Evolutionary conservation across 2,329 filamentous ascomycete genomes (phyloP), one percentile per base, ranked within the genome.

Genomic region (Fusarium euwallaceae): DNA sequence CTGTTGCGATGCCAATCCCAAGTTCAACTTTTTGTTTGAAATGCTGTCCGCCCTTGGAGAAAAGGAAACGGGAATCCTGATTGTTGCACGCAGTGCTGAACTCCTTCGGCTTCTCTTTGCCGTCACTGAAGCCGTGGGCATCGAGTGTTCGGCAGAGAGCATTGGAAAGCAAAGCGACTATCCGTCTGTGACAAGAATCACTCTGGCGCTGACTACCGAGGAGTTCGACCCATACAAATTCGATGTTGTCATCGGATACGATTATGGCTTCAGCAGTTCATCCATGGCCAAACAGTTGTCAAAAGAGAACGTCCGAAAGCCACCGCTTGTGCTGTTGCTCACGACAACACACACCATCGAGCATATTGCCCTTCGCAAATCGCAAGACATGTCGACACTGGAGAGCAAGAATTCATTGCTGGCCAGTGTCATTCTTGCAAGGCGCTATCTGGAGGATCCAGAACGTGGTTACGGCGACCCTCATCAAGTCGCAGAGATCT

Each of bases 21-120:
- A 92, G 74, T 90, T 89, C 74, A 86, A 85, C 36, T 92, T 92
- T 73, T 76, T 92, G 7, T 87, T 85, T 53, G 89, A 91, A 71
- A 82, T 92, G 6, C 58, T 75, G 67, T 37, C 67, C 14, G 55
- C 4, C 78, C 92, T 34, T 82, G 86, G 22, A 77, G 80, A 82
- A 17, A 79, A 82, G 14, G 82, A 86, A 12, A 86, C 84, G 41
- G 87, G 86, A 39, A 79, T 92, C 9, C 80, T 91, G 16, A 85
- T 92, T 27, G 77, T 92, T 12, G 88, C 85, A 10, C 87, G 87
- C 22, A 85, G 87, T 7, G 84, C 85, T 11, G 83, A 84, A 34
- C 81, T 89, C 8, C 80, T 89, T 45, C 86, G 88, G 34, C 85
- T 91, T 36, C 81, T 92, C 2, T 86, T 86, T 69, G 82, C 86